These are phyloP conservation scores for Tilletia setariae DNA, from an alignment of 1,284 basidiomycete species.

Conservation along the genomic window DNA sequence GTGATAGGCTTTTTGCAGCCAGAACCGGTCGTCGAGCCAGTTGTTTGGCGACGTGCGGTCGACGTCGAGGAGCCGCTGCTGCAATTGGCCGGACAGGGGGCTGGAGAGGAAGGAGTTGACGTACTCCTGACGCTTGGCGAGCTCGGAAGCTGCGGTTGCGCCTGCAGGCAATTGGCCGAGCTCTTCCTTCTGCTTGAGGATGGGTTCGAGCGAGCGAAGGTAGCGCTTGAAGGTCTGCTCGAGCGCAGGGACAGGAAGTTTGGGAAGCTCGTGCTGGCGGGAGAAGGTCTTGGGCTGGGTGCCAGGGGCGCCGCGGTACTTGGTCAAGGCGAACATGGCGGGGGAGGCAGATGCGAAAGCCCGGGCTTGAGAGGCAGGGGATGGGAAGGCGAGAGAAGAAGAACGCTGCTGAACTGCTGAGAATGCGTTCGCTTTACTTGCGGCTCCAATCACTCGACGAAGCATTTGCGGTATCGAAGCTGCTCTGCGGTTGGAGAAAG, in stretches of 20 bases:
- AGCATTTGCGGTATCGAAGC: no score
- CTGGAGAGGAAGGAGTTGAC: constrained; percentile 68
- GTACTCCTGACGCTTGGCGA: constrained; percentile 65
- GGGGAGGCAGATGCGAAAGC: constrained; percentile 25
- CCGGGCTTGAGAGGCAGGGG: constrained; percentile 1
- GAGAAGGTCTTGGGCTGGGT: constrained; percentile 57
- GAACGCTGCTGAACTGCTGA: background rate
- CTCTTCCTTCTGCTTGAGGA: constrained; percentile 62
- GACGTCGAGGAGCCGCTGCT: constrained; percentile 78
- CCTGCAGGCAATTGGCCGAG: constrained; percentile 60
- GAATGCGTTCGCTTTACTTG: background rate
- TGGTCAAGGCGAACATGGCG: constrained; percentile 55
- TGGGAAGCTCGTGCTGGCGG: constrained; percentile 58
- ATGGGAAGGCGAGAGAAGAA: background rate
- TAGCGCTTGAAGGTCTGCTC: constrained; percentile 75
- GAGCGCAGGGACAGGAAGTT: constrained; percentile 81
- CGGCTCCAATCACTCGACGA: no score
- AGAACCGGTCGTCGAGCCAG: constrained; percentile 94
- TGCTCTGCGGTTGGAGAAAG: no score
- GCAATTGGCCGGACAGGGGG: constrained; percentile 70
- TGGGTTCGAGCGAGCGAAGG: constrained; percentile 72
- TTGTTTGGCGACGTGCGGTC: constrained; percentile 81
- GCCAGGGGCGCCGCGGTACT: constrained; percentile 41
- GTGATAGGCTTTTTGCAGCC: constrained; percentile 84
- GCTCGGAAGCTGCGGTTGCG: constrained; percentile 63